These are phyloP conservation scores for Fusarium piperis DNA, from an alignment of 2,329 filamentous ascomycete genomes.

Conservation along the genomic window DNA sequence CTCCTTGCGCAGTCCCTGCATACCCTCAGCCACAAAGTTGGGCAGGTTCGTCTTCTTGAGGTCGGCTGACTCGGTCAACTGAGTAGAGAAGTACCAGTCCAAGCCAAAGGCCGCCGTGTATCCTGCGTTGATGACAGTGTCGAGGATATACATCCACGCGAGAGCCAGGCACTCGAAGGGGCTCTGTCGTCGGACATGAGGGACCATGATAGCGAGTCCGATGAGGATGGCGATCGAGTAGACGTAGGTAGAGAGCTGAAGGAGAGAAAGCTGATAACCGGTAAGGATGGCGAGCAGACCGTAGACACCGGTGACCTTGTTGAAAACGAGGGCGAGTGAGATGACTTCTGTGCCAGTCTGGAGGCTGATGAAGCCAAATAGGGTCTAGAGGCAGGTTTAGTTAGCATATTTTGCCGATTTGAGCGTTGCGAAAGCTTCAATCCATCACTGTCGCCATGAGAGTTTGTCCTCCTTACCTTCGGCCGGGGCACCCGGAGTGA, in stretches of 20 bases:
- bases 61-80: constrained; percentile 54
- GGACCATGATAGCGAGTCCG: constrained; percentile 75
- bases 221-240: constrained; percentile 81
- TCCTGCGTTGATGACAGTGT: constrained; percentile 81
- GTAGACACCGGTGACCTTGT: constrained; percentile 92
- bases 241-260: constrained; percentile 91
- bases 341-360: constrained; percentile 89
- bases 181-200: constrained; percentile 80
- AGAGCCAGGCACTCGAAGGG: constrained; percentile 83
- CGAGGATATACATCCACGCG: constrained; percentile 86
- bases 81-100: constrained; percentile 82
- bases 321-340: constrained; percentile 83
- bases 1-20: constrained; percentile 48
- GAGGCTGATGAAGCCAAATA: constrained; percentile 86
- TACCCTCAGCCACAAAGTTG: constrained; percentile 46
- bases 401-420: constrained; percentile 23
- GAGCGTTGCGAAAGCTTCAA: constrained; percentile 1
- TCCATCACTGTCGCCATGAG: neutral
- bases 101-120: constrained; percentile 86
- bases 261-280: constrained; percentile 81
- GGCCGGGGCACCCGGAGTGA: constrained; percentile 53
- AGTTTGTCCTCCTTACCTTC: constrained; percentile 47
- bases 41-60: constrained; percentile 35
- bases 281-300: constrained; percentile 89
- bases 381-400: constrained; percentile 65